Evolutionary conservation across 2,329 filamentous ascomycete genomes (phyloP).

Genomic region (Colletotrichum trifolii): DNA sequence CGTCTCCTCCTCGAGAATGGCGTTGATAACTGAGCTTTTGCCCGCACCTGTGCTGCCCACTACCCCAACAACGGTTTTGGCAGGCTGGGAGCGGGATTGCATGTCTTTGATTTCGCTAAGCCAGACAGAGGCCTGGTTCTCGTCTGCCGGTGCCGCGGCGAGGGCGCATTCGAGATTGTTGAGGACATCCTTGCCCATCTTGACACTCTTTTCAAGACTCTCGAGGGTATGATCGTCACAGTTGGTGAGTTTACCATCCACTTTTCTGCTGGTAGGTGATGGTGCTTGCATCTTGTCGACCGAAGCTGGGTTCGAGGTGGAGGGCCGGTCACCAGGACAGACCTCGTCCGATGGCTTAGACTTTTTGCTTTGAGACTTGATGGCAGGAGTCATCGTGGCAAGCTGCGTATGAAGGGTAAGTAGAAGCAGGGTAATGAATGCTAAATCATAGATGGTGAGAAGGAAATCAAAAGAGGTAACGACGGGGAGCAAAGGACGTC

Average conservation of each 20-base stretch:
- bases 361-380: too few species aligned
- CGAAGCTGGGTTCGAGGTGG: too few species aligned
- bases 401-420: too few species aligned
- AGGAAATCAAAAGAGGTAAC: too few species aligned
- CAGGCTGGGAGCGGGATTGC: slow-evolving; percentile 46
- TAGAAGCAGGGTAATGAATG: too few species aligned
- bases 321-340: too few species aligned
- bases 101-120: slow-evolving; percentile 23
- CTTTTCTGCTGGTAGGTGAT: too few species aligned
- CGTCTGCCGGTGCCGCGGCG: not conserved
- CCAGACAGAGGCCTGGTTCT: slow-evolving; percentile 21
- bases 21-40: slow-evolving; percentile 73
- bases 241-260: not conserved
- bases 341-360: too few species aligned
- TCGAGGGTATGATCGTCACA: slow-evolving; percentile 15
- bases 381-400: too few species aligned
- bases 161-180: slow-evolving; percentile 20
- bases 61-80: slow-evolving; percentile 62
- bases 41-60: slow-evolving; percentile 72
- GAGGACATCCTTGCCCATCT: slow-evolving; percentile 22
- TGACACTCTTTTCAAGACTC: slow-evolving; percentile 17
- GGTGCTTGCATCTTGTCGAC: too few species aligned
- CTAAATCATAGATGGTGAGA: too few species aligned
- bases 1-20: slow-evolving; percentile 70
- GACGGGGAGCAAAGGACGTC: too few species aligned